Base-by-base conservation (phyloP, 495 filamentous ascomycete species). In the Podospora pseudocomata region DNA sequence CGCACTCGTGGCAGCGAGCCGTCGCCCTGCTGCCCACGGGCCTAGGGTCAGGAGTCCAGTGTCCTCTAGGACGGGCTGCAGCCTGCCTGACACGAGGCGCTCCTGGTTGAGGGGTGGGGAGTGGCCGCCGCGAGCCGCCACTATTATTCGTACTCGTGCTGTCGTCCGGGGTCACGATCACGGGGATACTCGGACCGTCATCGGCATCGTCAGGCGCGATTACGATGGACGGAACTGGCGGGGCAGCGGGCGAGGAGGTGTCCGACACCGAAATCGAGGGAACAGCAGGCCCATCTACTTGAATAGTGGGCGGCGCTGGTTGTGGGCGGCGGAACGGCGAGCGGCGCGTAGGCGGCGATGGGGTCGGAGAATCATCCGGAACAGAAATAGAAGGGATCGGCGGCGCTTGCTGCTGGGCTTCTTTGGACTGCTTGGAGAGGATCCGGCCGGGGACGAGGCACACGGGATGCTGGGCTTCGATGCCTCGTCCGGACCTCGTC, bases 1-100 rank as follows among this genome's bases (percentile, higher is more conserved):
- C 84, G 76, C 95, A 99, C 71, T 92, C 87, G 58, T 92, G 89
- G 76, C 95, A 99, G 53, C 87, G 86, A 4, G 91, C 92, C 1
- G 90, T 90, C 7, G 90, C 88, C 58, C 92, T 86, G 63, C 86
- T 86, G 39, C 79, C 80, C 62, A 77, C 74, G 19, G 80, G 70
- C 16, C 70, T 72, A 26, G 72, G 75, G 44, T 77, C 84, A 32
- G 79, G 80, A 32, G 82, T 80, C 79, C 78, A 89, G 78, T 75
- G 86, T 68, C 78, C 77, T 65, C 70, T 77, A 66, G 75, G 76
- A 49, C 73, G 80, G n/a, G 78, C 72, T 61, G 73, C 71, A 59
- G 72, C 74, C n/a, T 77, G 78, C 67, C 76, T 80, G 65, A 74
- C 71, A 44, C 70, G 77, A 62, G 77, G 78, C 57, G 72, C 72